Base-by-base conservation (phyloP, 2,329 filamentous ascomycete genomes). In the Coniochaeta sp. region DNA sequence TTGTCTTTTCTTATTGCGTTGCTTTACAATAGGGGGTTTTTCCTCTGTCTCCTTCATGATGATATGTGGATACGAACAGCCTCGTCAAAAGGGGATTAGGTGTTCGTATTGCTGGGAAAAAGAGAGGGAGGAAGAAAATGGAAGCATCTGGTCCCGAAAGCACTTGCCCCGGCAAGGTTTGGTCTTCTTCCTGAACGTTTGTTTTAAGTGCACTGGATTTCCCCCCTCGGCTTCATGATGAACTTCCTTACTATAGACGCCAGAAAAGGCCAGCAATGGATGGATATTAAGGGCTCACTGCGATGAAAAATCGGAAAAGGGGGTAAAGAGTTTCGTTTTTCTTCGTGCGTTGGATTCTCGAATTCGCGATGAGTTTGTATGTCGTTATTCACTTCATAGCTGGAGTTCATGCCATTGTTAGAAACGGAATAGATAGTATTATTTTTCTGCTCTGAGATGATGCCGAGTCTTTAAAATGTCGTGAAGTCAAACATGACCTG, bases 251-350 rank as follows among this genome's bases (percentile, higher is more conserved):
- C 11, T 57, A 57, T 57, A 57, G 54, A 57, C 24, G 47, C 54
- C 54, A 57, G 31, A 57, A 57, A 57, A 57, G 12, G 54, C 54
- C 54, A 57, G 54, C 54, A 57, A 57, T 57, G 54, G 54, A 57
- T 34, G 54, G 54, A 57, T 36, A 38, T 34, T 11, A 57, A 28
- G 17, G 31, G 54, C 47, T 31, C 6, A 17, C 24, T 52, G 24
- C 24, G 22, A 52, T 26, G 24, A 52, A 52, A 52, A 28, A 2
- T n/a, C 12, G 47, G 24, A 52, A 52, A 52, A 52, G 26, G 19
- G 22, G 47, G 26, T 17, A 52, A 31, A 28, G 14, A n/a, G n/a
- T n/a, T n/a, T 17, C 3, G 22, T 4, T 22, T 52, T 17, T 12
- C 31, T 11, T 52, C 31, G 5, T 52, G 47, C 47, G 44, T 50